Base-by-base conservation (phyloP, 305 asterid species). In the Fraxinus sp. region DNA sequence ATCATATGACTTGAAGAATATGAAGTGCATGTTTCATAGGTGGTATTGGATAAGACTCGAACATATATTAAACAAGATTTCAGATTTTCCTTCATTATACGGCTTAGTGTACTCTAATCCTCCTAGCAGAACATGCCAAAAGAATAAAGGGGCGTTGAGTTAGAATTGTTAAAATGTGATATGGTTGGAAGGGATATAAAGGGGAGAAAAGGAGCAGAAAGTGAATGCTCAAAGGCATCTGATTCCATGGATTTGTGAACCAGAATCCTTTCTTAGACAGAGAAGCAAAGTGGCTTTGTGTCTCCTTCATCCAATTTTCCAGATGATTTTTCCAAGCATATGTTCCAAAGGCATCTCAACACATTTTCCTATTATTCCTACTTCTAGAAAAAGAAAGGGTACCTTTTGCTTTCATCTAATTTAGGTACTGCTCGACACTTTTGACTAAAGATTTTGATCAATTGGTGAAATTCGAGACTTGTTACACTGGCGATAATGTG, bases 141-240 rank as follows among this genome's bases (percentile, higher is more conserved):
- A 33, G 11, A 35, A 13, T 46, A 62, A 26, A 64, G 49, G 16
- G 20, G 18, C 4, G 20, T 13, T 33, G 74, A 16, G 43, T 22
- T 14, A 49, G 70, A 33, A 52, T 24, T n/a, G 62, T 35, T 36
- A 26, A 18, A 59, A 10, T 32, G 22, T 55, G 36, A 13, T 77
- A 30, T 52, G 10, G 57, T 70, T 66, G 76, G 64, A 32, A 3
- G 1, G 36, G 18, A 81, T 77, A 49, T 77, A 77, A 77, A 81
- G 85, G 83, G 75, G 62, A 26, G 28, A 72, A 82, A 84, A 18
- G 22, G 37, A 57, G 55, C 70, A 41, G 37, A 72, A 83, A 83
- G 81, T 79, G 82, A 72, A 36, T 68, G 75, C 36, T 68, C n/a
- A 72, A 26, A 26, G 74, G 89, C 84, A 88, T 86, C 88, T 77